Evolutionary conservation across 495 filamentous ascomycete genomes (phyloP), one percentile per base, ranked within the genome.

Genomic region (Penicillium egyptiacum): DNA sequence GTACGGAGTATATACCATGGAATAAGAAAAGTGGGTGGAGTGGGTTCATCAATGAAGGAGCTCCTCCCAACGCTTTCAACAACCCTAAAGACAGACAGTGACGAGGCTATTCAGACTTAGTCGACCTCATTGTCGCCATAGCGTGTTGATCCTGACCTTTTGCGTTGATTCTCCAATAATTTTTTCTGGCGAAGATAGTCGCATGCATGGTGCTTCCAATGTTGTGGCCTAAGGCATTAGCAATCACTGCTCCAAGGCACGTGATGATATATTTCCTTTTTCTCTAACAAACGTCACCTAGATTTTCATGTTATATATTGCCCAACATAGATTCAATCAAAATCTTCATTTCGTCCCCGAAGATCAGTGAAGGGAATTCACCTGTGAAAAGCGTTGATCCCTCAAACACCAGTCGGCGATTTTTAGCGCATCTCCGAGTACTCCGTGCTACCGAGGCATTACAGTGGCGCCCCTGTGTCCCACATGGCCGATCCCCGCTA

Each of bases 401-500:
- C 7, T 42, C 20, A 26, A n/a, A 41, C 5, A 25, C 12, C 16
- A 39, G 10, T n/a, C 6, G 17, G 16, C 23, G 19, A 28, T 44
- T 22, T 47, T 59, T 61, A 55, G 60, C 40, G 60, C 46, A 55
- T 60, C 48, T 26, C 57, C 41, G 26, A 41, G 10, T 39, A 39
- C 35, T 39, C 2, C 30, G 11, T 33, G 5, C 11, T 33, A 33
- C 11, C 11, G 30, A 17, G 35, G 35, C 16, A 39, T 39, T 17
- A 37, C 61, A 54, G 59, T 51, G 62, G 57, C 55, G 42, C 14
- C 35, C 44, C 43, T 80, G 71, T 17, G 41, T 55, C 35, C 56
- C 58, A 46, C 44, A 71, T 72, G 71, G 68, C 68, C 31, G 59
- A 66, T 58, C 50, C 43, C 42, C 54, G 45, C 37, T 45, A 51